These are phyloP conservation scores for Fusarium siculi DNA, from an alignment of 2,329 filamentous ascomycete genomes.

Conservation along the genomic window DNA sequence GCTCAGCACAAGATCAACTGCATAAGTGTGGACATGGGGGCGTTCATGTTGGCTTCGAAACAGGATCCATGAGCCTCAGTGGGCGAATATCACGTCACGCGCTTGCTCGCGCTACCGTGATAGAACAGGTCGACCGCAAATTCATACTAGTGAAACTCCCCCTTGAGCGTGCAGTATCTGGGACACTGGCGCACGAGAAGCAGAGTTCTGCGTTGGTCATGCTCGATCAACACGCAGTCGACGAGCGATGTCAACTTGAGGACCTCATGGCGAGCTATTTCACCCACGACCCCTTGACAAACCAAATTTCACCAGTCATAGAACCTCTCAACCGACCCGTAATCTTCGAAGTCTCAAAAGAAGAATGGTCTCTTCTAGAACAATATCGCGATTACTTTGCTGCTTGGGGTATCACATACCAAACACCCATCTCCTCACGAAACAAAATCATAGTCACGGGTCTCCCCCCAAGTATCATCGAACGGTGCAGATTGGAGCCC, in stretches of 20 bases:
- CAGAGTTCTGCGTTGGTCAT: constrained; percentile 71
- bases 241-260: constrained; percentile 87
- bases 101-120: constrained; percentile 69
- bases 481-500: constrained; percentile 80
- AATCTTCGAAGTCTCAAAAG: constrained; percentile 69
- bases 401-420: constrained; percentile 79
- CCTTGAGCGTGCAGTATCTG: constrained; percentile 15
- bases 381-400: constrained; percentile 67
- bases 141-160: constrained; percentile 79
- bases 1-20: not conserved
- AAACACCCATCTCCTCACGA: constrained; percentile 46
- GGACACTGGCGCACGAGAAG: not conserved
- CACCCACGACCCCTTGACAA: not conserved
- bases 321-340: constrained; percentile 64
- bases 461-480: constrained; percentile 77
- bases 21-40: constrained; percentile 7
- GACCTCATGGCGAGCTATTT: constrained; percentile 70
- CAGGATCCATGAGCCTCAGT: constrained; percentile 43
- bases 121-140: constrained; percentile 89
- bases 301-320: constrained; percentile 40
- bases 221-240: constrained; percentile 94
- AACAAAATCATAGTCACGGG: constrained; percentile 60
- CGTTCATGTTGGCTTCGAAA: constrained; percentile 45
- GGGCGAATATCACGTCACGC: constrained; percentile 70
- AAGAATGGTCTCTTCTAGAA: constrained; percentile 70